These are phyloP conservation scores for Zymoseptoria tritici DNA, from an alignment of 2,329 filamentous ascomycete species.

Conservation along the genomic window DNA sequence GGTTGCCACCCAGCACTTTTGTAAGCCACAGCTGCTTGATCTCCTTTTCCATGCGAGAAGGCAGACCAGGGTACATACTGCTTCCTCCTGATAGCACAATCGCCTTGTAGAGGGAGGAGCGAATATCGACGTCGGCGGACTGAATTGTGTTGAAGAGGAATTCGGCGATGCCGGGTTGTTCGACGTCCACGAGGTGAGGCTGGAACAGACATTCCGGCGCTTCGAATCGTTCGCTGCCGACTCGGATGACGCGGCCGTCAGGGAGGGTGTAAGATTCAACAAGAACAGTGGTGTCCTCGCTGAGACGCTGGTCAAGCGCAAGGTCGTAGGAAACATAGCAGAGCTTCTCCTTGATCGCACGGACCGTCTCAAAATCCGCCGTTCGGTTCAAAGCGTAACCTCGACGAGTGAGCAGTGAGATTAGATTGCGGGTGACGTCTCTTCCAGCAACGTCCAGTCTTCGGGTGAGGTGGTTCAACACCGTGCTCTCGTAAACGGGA, in stretches of 20 bases:
- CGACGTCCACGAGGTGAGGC: slow-evolving; percentile 93
- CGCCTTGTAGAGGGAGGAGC: slow-evolving; percentile 89
- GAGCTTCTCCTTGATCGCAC: slow-evolving; percentile 99
- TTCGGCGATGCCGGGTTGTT: slow-evolving; percentile 93
- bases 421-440: slow-evolving; percentile 97
- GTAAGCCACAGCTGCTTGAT: slow-evolving; percentile 98
- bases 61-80: slow-evolving; percentile 97
- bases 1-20: slow-evolving; percentile 79
- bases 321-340: slow-evolving; percentile 99
- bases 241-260: slow-evolving; percentile 89
- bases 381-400: slow-evolving; percentile 97
- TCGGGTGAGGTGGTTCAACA: slow-evolving; percentile 92
- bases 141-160: slow-evolving; percentile 99
- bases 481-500: slow-evolving; percentile 95
- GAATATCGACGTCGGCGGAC: slow-evolving; percentile 87
- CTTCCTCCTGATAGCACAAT: slow-evolving; percentile 93
- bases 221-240: slow-evolving; percentile 95
- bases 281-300: slow-evolving; percentile 92
- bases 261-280: slow-evolving; percentile 97
- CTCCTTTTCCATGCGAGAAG: slow-evolving; percentile 93
- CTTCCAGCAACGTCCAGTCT: slow-evolving; percentile 91
- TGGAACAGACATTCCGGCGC: slow-evolving; percentile 98
- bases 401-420: slow-evolving; percentile 83
- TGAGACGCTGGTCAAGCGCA: slow-evolving; percentile 88
- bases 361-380: slow-evolving; percentile 96